Base-by-base conservation (phyloP, 352 stramenopile species). In the Phytopythium litorale region DNA sequence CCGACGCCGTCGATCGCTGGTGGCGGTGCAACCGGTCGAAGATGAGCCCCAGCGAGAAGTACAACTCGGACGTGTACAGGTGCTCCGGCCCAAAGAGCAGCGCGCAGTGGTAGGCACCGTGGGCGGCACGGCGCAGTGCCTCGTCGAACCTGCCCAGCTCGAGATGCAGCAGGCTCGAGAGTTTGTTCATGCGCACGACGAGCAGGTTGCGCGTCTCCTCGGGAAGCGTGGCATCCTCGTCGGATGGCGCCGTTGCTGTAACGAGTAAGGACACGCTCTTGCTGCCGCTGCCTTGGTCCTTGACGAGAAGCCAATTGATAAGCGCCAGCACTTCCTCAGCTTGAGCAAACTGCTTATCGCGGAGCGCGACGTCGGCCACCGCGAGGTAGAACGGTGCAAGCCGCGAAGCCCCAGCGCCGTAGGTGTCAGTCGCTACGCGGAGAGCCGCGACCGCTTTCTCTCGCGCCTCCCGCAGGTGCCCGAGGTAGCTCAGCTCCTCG, bases 301-400 rank as follows among this genome's bases (percentile, higher is more conserved):
- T 88, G 42, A 92, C 76, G 33, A 90, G 56, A 45, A 88, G 72
- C 80, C 80, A 92, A 70, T 89, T 89, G 56, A 89, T 70, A 16
- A 89, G 72, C 4, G 79, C 84, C 3, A 92, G 70, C 23, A 88
- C 62, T 48, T 90, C 78, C 52, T 92, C 81, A 2, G 79, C 77
- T 60, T 80, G 76, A 50, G 84, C 85, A 45, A 90, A 67, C 43
- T 89, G 75, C 7, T 73, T 71, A 52, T 89, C 72, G 57, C 79
- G 67, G 42, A 92, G 67, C 9, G 73, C 71, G 30, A 92, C 81
- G 21, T 90, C 75, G 9, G 82, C 73, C n/a, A 92, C 70, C 43
- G 81, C 61, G 32, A 92, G 64, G 58, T 88, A 90, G 67, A 84
- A 89, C 3, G 79, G 81, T 21, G 88, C 78, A 38, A 92, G 69